Base-by-base conservation (phyloP, 1,284 basidiomycete genomes). In the Sutorius eximius region DNA sequence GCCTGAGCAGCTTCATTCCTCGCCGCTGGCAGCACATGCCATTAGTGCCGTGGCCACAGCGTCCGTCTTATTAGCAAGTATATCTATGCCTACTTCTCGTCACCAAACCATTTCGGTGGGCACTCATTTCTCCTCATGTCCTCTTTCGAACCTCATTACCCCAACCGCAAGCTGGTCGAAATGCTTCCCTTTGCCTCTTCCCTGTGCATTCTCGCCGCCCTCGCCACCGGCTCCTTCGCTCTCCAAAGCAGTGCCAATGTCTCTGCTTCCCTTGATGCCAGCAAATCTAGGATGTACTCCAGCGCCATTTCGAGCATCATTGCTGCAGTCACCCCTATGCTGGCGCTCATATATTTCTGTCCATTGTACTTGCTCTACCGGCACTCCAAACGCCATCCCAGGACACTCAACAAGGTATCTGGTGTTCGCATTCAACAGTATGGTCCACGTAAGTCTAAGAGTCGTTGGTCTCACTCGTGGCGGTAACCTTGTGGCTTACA, bases 271-370 rank as follows among this genome's bases (percentile, higher is more conserved):
- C 49, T 63, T n/a, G 69, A 71, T 58, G 57, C 45, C 49, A 61
- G 29, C 49, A 60, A 62, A 58, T 65, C 68, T n/a, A 71, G 68
- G 51, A 70, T 72, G 55, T 70, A 73, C 46, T 71, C 72, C 3
- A 73, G 70, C 38, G 71, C 72, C 56, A 62, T 76, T 16, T 75
- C 77, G 3, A 76, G 75, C 45, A 62, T 80, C 45, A 73, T 81
- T 45, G 75, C 77, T 34, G 77, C 75, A 32, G 70, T 80, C 16
- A 73, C 75, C 5, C 73, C 79, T 0, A 71, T 78, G 64, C 60
- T 82, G 27, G 77, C 75, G 0, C 65, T 82, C 20, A 66, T 76
- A 20, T 85, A 82, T 63, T 68, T 81, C 54, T 76, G 74, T 12
- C 73, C 72, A 10, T 59, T 85, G 32, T 77, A 77, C 22, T 75